Base-by-base conservation (phyloP, 1,139 yeast species). In the Wickerhamomyces sp. region DNA sequence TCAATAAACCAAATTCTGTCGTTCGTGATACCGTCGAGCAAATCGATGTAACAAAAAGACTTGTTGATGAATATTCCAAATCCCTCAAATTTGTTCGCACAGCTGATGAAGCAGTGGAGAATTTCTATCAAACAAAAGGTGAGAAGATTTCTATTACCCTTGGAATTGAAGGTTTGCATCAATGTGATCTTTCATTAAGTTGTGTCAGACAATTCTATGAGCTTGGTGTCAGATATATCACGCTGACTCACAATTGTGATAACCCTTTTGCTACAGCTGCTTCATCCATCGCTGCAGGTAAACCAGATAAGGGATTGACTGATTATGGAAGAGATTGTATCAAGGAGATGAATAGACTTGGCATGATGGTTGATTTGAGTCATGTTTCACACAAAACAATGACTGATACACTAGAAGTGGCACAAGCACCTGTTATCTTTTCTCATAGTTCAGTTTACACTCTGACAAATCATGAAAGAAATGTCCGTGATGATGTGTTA, bases 211-310 rank as follows among this genome's bases (percentile, higher is more conserved):
- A 64, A 46, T 74, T 69, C 47, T 64, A 51, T 42, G 74, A 68
- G 9, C 51, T 74, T 19, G 79, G 79, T 6, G 76, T 74, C 13
- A 55, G 78, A 34, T 74, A 74, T 49, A 69, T 71, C 33, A 74
- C 79, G 0, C 50, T 74, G 37, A 73, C 78, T 2, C 79, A 74
- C 44, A 74, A 73, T 47, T 72, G 79, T 54, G 78, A 74, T 48
- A 74, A 74, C 43, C 77, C 78, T 1, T 74, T 71, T 54, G 78
- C 79, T 4, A 73, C 77, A 13, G 75, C 78, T 12, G 76, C 77
- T 6, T 62, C 72, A 15, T 63, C 74, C 0, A 63, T 65, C 5
- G 45, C 68, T 7, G 75, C 64, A 17, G 77, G 78, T 0, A 58
- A 63, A 28, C 61, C 61, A 2, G 78, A 73, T 48, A 58, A 57